These are phyloP conservation scores for Tulasnella sp. DNA, from an alignment of 768 basidiomycete genomes.

Conservation along the genomic window DNA sequence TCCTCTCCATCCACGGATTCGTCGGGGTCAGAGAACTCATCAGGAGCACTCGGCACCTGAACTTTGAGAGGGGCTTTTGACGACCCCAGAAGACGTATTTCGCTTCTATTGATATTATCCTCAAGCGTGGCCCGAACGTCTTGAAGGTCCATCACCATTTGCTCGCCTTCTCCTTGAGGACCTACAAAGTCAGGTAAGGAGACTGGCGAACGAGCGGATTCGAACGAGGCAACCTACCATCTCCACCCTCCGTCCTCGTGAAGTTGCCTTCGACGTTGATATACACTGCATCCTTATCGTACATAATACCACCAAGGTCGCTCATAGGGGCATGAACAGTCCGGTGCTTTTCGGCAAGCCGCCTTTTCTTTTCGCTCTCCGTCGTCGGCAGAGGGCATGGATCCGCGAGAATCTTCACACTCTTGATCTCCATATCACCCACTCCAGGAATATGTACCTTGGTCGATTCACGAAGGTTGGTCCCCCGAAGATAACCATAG, in stretches of 20 bases:
- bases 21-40: constrained; percentile 37
- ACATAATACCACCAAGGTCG: constrained; percentile 92
- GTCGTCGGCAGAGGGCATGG: constrained; percentile 92
- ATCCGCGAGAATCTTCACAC: constrained; percentile 74
- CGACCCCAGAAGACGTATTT: constrained; percentile 77
- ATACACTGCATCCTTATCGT: constrained; percentile 98
- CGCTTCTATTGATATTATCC: constrained; percentile 72
- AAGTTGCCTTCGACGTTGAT: constrained; percentile 97
- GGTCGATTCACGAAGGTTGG: constrained; percentile 68
- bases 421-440: constrained; percentile 78
- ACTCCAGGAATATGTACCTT: constrained; percentile 93
- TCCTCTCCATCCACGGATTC: constrained; percentile 37
- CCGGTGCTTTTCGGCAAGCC: constrained; percentile 93
- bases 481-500: constrained; percentile 92
- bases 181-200: constrained; percentile 43
- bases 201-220: background rate
- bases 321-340: constrained; percentile 97
- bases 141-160: constrained; percentile 97
- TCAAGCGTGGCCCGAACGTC: constrained; percentile 79
- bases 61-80: constrained; percentile 65
- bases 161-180: constrained; percentile 87
- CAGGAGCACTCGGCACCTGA: constrained; percentile 39
- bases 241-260: constrained; percentile 53
- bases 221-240: constrained; percentile 53
- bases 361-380: constrained; percentile 81